Conservation (phyloP, 352 stramenopile species). For the Peronospora tabacina region DNA sequence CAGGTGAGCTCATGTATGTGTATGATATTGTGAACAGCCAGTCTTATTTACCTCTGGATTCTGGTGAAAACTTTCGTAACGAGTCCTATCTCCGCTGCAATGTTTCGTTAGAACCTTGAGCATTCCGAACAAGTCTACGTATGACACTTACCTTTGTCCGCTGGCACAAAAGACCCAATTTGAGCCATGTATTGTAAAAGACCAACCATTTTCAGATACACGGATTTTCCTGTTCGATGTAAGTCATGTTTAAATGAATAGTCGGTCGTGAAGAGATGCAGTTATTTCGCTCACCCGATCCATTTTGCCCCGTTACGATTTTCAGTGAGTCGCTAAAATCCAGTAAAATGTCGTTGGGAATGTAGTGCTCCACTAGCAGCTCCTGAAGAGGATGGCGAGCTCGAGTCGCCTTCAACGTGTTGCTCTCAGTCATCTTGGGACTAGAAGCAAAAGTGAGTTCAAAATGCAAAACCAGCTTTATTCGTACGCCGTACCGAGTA, state of each 20-base stretch:
- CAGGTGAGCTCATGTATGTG: slow-evolving; percentile 6
- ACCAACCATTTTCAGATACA: slow-evolving; percentile 81
- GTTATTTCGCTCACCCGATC: slow-evolving; percentile 49
- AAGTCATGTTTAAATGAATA: slow-evolving; percentile 1
- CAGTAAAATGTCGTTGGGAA: slow-evolving; percentile 67
- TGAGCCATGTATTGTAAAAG: slow-evolving; percentile 81
- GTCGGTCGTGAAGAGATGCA: background rate
- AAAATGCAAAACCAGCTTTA: background rate
- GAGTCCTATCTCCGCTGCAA: slow-evolving; percentile 58
- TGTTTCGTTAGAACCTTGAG: slow-evolving; percentile 3
- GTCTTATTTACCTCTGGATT: slow-evolving; percentile 69
- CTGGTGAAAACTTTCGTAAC: slow-evolving; percentile 73
- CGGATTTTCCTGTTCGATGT: slow-evolving; percentile 63
- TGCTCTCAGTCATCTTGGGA: slow-evolving; percentile 40
- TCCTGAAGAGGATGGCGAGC: slow-evolving; percentile 80
- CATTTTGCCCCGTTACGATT: slow-evolving; percentile 78
- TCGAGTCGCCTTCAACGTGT: slow-evolving; percentile 45
- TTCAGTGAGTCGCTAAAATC: slow-evolving; percentile 40
- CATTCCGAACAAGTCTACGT: background rate
- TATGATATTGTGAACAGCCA: background rate
- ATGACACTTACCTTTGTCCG: slow-evolving; percentile 41
- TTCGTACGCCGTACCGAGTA: slow-evolving; percentile 31
- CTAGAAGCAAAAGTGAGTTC: slow-evolving; percentile 18
- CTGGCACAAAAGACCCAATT: slow-evolving; percentile 76
- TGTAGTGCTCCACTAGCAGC: slow-evolving; percentile 75